Conservation (phyloP, 192 early-diverging fungal genomes). For the Coemansia reversa region DNA sequence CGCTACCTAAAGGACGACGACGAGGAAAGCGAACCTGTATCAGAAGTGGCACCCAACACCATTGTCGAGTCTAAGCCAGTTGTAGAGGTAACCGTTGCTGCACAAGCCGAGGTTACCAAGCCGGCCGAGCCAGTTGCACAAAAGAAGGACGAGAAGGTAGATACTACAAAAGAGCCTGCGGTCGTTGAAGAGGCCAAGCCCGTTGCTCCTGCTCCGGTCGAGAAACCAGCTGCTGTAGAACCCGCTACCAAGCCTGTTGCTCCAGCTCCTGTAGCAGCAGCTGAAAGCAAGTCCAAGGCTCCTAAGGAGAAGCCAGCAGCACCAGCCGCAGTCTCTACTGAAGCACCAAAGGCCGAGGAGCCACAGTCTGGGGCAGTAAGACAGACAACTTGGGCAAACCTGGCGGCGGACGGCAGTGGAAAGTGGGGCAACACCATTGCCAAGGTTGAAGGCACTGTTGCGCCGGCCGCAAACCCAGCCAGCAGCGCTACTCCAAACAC, state of each 20-base stretch:
- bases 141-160: constrained; percentile 46
- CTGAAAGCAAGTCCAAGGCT: constrained; percentile 42
- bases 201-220: constrained; percentile 8
- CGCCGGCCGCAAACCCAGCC: constrained; percentile 36
- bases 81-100: constrained; percentile 11
- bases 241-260: constrained; percentile 17
- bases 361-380: constrained; percentile 51
- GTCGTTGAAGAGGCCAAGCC: constrained; percentile 30
- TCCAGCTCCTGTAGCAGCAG: constrained; percentile 15
- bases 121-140: constrained; percentile 8
- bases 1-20: constrained; percentile 91
- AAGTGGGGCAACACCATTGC: constrained; percentile 59
- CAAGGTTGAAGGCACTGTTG: constrained; percentile 57
- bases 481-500: constrained; percentile 23
- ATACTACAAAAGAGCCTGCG: constrained; percentile 26
- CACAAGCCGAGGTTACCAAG: constrained; percentile 21
- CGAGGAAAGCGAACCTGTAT: constrained; percentile 54
- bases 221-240: constrained; percentile 18
- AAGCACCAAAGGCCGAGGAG: constrained; percentile 23
- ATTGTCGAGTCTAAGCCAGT: constrained; percentile 10
- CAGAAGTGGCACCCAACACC: constrained; percentile 14
- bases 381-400: constrained; percentile 77
- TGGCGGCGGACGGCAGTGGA: constrained; percentile 60
- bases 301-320: constrained; percentile 45
- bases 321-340: constrained; percentile 16